Conservation (phyloP, 2,329 filamentous ascomycete genomes). For the Aspergillus fructus region DNA sequence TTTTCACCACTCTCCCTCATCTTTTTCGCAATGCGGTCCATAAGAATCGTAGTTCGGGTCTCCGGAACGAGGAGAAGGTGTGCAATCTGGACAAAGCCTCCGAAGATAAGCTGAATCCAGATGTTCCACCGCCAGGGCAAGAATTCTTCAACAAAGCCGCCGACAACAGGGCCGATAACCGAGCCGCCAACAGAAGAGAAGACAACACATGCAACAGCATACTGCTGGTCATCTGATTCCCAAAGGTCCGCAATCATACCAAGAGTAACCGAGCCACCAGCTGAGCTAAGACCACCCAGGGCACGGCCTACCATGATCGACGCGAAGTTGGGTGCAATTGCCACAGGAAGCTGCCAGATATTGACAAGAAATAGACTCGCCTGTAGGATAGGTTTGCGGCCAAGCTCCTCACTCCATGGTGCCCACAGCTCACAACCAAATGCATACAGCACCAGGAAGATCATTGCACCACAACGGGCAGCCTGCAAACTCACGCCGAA, state of each 20-base stretch:
- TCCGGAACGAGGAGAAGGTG: conserved; percentile 73
- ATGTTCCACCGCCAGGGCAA: conserved; percentile 74
- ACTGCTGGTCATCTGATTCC: conserved; percentile 69
- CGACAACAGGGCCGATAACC: conserved; percentile 74
- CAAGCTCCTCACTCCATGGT: conserved; percentile 81
- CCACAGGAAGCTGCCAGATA: conserved; percentile 71
- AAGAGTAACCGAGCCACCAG: conserved; percentile 70
- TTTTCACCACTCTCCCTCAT: conserved; percentile 60
- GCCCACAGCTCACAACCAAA: conserved; percentile 89
- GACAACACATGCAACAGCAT: conserved; percentile 73
- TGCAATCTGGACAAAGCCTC: conserved; percentile 64
- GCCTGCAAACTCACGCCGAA: conserved; percentile 68
- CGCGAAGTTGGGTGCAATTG: conserved; percentile 70
- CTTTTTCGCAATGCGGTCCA: conserved; percentile 76
- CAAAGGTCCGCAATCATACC: conserved; percentile 76
- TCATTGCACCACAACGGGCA: conserved; percentile 70
- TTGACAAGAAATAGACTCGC: conserved; percentile 73
- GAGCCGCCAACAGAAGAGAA: conserved; percentile 79
- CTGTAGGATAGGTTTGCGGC: conserved; percentile 74
- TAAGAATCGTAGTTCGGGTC: conserved; percentile 72
- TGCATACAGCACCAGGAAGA: conserved; percentile 77
- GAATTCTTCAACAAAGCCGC: conserved; percentile 69
- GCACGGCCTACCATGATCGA: conserved; percentile 69
- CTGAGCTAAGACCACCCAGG: conserved; percentile 68
- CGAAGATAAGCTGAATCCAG: conserved; percentile 83